Evolutionary conservation across 495 filamentous ascomycete species (phyloP).

Genomic region (Neurospora sp.): DNA sequence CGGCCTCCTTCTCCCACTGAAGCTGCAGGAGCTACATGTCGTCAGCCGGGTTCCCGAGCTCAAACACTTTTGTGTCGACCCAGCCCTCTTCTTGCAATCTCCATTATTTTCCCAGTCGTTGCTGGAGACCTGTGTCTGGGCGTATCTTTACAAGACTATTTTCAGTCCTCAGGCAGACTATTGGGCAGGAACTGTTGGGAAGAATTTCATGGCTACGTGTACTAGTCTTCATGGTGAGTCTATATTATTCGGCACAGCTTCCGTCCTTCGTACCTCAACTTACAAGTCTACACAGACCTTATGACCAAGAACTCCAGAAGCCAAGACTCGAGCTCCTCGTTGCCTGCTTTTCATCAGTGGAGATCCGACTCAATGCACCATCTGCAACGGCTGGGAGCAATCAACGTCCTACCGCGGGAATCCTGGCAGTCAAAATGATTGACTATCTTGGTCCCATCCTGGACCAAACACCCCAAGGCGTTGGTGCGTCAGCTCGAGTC

Average conservation of each 20-base stretch:
- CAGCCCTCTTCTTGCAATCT: background rate
- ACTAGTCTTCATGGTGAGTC: background rate
- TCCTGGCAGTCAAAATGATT: background rate
- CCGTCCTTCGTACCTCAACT: background rate
- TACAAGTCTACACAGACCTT: background rate
- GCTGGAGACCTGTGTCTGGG: conserved; percentile 1
- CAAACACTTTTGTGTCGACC: background rate
- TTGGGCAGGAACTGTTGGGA: conserved; percentile 5
- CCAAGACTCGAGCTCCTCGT: background rate
- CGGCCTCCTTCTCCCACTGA: background rate
- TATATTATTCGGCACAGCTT: background rate
- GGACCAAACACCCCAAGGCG: background rate
- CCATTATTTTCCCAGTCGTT: background rate
- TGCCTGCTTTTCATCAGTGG: conserved; percentile 1
- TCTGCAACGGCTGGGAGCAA: background rate
- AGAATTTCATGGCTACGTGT: background rate
- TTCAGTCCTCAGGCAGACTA: background rate
- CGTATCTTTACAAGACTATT: background rate
- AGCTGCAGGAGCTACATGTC: background rate
- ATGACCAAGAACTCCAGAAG: background rate
- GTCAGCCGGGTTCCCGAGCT: background rate
- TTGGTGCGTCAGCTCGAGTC: too few species aligned
- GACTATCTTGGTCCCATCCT: background rate
- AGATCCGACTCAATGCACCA: background rate
- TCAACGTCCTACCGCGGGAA: background rate